A percentile compares a stretch with the other conserved stretches of the same genome.
Evolutionary conservation across 208 protist species (phyloP).

Genomic region (Acanthamoeba lenticulata): DNA sequence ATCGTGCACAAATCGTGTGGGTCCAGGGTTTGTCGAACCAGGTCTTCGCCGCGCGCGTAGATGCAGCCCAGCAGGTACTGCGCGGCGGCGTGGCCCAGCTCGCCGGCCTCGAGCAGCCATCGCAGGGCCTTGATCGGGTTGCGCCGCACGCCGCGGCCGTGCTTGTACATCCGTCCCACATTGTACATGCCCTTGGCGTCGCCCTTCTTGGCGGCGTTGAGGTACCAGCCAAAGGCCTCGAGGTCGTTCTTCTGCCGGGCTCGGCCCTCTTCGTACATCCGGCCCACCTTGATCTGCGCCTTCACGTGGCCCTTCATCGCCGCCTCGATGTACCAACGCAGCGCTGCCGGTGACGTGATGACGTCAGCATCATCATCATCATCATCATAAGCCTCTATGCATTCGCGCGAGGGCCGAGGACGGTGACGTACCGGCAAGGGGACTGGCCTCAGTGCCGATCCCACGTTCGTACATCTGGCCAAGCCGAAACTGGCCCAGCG

Average conservation of each 20-base stretch:
- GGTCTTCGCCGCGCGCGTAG: not conserved
- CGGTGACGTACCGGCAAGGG: not conserved
- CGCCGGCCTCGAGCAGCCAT: slow-evolving; percentile 42
- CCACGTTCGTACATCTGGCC: slow-evolving; percentile 14
- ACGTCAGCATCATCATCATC: too few relatives aligned
- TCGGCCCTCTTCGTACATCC: slow-evolving; percentile 4
- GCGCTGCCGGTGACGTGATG: not conserved
- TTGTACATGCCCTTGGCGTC: slow-evolving; percentile 31
- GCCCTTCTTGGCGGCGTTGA: slow-evolving; percentile 58
- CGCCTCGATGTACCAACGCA: slow-evolving; percentile 61
- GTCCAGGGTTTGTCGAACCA: not conserved
- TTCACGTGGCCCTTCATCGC: slow-evolving; percentile 50
- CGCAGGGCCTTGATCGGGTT: slow-evolving; percentile 7
- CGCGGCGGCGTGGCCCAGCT: slow-evolving; percentile 41
- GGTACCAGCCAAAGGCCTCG: slow-evolving; percentile 46
- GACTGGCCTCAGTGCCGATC: not conserved
- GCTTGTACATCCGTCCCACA: slow-evolving; percentile 45
- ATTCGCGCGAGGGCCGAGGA: not conserved
- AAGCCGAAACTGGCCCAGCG: not conserved
- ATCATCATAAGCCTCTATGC: not conserved
- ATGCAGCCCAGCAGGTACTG: slow-evolving; percentile 19
- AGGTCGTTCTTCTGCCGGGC: slow-evolving; percentile 24
- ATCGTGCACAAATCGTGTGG: not conserved
- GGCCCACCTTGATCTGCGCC: slow-evolving; percentile 40
- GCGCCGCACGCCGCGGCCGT: not conserved